Conservation (phyloP, 768 basidiomycete species). For the Lactifluus pinguis region DNA sequence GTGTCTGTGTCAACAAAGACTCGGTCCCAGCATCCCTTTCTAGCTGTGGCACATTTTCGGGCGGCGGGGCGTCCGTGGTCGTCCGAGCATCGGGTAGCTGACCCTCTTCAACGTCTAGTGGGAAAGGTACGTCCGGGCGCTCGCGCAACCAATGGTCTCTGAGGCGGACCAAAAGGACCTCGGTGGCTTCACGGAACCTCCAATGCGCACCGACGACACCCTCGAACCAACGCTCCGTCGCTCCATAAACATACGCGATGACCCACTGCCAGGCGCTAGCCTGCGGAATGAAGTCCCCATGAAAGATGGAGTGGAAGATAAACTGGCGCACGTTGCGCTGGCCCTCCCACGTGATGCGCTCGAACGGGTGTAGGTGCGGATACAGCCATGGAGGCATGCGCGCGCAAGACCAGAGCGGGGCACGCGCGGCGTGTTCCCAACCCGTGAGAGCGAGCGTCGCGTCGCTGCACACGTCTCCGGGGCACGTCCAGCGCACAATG, state of each 20-base stretch:
- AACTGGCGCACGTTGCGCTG: constrained; percentile 21
- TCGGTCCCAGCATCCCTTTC: background rate
- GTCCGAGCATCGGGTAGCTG: background rate
- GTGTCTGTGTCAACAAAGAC: background rate
- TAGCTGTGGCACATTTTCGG: background rate
- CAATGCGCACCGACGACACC: constrained; percentile 24
- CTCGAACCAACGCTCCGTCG: constrained; percentile 28
- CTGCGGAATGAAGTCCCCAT: constrained; percentile 11
- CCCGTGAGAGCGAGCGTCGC: constrained; percentile 23
- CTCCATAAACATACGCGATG: constrained; percentile 24
- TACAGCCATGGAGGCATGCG: constrained; percentile 25
- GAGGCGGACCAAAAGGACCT: constrained; percentile 22
- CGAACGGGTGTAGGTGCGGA: constrained; percentile 19
- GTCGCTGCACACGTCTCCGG: constrained; percentile 13
- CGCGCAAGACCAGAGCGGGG: constrained; percentile 28
- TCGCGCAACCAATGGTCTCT: constrained; percentile 22
- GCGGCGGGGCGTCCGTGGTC: background rate
- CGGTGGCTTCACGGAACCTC: constrained; percentile 21
- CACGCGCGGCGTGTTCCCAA: constrained; percentile 27
- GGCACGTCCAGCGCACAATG: constrained; percentile 21
- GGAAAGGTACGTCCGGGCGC: constrained; percentile 23
- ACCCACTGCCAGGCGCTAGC: constrained; percentile 23
- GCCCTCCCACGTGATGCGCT: constrained; percentile 21
- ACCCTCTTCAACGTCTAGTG: constrained; percentile 13
- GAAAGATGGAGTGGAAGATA: constrained; percentile 22